Percentiles rank a stretch among this genome's conserved stretches.
Evolutionary conservation across 2,329 filamentous ascomycete species (phyloP).

Genomic region (Proliferodiscus dingleyae): DNA sequence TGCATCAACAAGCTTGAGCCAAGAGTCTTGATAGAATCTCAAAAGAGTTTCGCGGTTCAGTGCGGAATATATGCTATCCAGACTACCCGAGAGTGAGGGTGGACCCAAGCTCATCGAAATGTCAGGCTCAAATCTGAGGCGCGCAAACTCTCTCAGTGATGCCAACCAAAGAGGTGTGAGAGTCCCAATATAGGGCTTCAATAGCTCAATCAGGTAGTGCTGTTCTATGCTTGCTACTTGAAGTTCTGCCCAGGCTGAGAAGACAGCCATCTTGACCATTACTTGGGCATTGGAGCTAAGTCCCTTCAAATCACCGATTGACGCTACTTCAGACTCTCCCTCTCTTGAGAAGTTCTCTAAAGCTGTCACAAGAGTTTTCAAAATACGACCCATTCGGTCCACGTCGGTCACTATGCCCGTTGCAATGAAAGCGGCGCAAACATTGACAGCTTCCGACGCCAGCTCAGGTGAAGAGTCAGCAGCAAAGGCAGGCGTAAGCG

Average conservation of each 20-base stretch:
- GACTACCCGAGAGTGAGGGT: conserved; percentile 73
- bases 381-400: conserved; percentile 96
- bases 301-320: conserved; percentile 88
- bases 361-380: conserved; percentile 86
- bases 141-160: conserved; percentile 87
- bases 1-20: conserved; percentile 93
- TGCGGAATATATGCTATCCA: conserved; percentile 92
- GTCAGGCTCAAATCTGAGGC: conserved; percentile 90
- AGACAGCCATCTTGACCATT: conserved; percentile 97
- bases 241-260: conserved; percentile 94
- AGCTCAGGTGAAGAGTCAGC: conserved; percentile 93
- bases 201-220: conserved; percentile 78
- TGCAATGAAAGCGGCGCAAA: conserved; percentile 96
- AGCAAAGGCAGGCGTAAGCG: conserved; percentile 91
- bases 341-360: conserved; percentile 88
- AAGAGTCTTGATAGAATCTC: conserved; percentile 94
- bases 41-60: conserved; percentile 90
- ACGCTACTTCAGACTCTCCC: conserved; percentile 70
- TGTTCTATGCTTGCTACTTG: conserved; percentile 94
- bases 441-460: conserved; percentile 91
- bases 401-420: conserved; percentile 97
- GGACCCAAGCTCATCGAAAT: conserved; percentile 87
- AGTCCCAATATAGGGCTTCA: conserved; percentile 84
- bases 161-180: conserved; percentile 92
- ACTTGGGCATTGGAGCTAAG: conserved; percentile 94